These are phyloP conservation scores for Hansenula sp. DNA, from an alignment of 1,139 yeast species.

Conservation along the genomic window DNA sequence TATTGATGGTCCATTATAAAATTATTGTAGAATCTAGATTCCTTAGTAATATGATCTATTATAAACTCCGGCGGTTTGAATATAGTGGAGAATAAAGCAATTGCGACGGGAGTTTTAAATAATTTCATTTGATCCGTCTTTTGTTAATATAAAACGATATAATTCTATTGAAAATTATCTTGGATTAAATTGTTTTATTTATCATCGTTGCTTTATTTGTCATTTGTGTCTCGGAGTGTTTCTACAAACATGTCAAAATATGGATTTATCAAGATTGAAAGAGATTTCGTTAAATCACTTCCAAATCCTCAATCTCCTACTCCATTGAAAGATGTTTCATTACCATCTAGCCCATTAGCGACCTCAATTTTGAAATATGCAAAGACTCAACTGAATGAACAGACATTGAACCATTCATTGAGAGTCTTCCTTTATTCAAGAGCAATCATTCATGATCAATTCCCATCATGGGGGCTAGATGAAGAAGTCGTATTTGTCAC, in stretches of 20 bases:
- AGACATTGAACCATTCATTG: conserved; percentile 4
- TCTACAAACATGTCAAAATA: conserved; percentile 2
- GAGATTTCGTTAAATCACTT: conserved; percentile 3
- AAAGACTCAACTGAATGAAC: background rate
- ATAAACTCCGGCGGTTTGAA: too few species aligned
- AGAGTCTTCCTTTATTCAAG: conserved; percentile 4
- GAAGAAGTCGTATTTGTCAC: conserved; percentile 6
- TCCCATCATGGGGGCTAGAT: conserved; percentile 2
- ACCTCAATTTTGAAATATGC: background rate
- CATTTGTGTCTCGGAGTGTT: background rate
- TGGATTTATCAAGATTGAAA: conserved; percentile 5
- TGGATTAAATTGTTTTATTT: too few species aligned
- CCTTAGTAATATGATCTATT: too few species aligned
- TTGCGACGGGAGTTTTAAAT: too few species aligned
- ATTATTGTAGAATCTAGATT: too few species aligned
- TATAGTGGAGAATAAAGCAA: too few species aligned
- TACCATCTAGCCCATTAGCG: conserved; percentile 1
- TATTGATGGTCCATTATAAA: too few species aligned
- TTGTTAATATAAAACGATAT: too few species aligned
- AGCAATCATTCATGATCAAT: conserved; percentile 7
- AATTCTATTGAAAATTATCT: too few species aligned
- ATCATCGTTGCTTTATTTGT: too few species aligned
- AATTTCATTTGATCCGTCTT: too few species aligned
- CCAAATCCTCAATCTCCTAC: conserved; percentile 3
- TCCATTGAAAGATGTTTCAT: background rate